Base-by-base conservation (phyloP, 345 rosid genomes). In the Jatropha curcas region DNA sequence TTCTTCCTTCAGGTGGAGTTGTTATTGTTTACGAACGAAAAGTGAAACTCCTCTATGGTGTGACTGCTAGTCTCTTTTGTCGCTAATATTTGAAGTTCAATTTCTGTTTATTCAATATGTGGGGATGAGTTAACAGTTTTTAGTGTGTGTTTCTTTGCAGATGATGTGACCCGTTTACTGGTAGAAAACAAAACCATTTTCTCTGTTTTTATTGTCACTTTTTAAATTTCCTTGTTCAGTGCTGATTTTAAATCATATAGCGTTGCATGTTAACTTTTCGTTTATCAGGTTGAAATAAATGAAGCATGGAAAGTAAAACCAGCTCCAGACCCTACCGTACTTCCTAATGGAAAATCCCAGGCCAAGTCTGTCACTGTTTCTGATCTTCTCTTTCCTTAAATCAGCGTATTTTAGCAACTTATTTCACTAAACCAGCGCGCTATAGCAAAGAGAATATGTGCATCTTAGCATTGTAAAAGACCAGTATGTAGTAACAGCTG, bases 11-110 rank as follows among this genome's bases (percentile, higher is more conserved):
- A 91, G 99, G 98, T 71, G 98, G 98, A 48, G 97, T 95, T 41
- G 98, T 91, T 46, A 92, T 92, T 71, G 94, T 95, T n/a, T 95
- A 89, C 22, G 92, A 95, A 81, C 81, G 88, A 76, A 92, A 92
- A 88, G 98, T 95, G 80, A 89, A 88, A 74, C 87, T 95, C 33
- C 89, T 92, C 16, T 88, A 82, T 12, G 99, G 98, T 95, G 98
- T 95, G 84, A 74, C 4, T 34, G 12, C 45, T 48, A 30, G 1
- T 19, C 57, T 12, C 11, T 39, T 34, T 27, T 45, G 12, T 55
- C 7, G 8, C 35, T 41, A 16, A 9, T 28, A 39, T n/a, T 70
- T 17, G 45, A 66, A 13, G n/a, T 59, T 55, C 16, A 12, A 60
- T 62, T 68, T 59, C 58, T 62, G 8, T 16, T 64, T 39, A 41